These are phyloP conservation scores for Phaffia australis DNA, from an alignment of 768 basidiomycete genomes.

Conservation along the genomic window DNA sequence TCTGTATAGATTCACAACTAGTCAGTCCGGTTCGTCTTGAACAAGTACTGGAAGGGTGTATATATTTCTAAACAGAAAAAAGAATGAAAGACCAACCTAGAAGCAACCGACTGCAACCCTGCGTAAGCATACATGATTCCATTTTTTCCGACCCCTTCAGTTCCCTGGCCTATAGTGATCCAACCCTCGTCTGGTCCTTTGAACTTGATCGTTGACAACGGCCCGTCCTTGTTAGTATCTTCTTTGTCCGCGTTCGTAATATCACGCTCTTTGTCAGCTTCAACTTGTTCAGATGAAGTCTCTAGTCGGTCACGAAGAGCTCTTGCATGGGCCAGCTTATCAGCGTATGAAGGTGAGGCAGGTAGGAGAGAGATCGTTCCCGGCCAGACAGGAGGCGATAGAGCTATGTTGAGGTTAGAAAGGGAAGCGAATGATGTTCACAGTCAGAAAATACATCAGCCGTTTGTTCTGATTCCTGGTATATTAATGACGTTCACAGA, in stretches of 20 bases:
- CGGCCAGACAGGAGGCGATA: slow-evolving; percentile 25
- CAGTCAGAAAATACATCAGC: neutral
- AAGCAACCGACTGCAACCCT: neutral
- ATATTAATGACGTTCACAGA: neutral
- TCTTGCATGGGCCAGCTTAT: slow-evolving; percentile 30
- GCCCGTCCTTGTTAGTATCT: neutral
- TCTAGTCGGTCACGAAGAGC: neutral
- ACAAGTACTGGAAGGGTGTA: neutral
- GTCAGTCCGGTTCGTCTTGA: slow-evolving; percentile 3
- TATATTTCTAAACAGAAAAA: neutral
- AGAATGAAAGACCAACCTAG: slow-evolving; percentile 25
- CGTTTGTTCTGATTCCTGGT: neutral
- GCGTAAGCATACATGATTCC: slow-evolving; percentile 35
- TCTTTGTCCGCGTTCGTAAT: neutral
- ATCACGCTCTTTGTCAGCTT: neutral
- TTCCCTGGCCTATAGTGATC: neutral
- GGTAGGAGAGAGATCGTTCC: slow-evolving; percentile 30
- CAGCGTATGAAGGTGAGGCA: slow-evolving; percentile 27
- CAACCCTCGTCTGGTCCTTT: neutral
- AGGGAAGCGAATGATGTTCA: neutral
- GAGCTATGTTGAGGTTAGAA: neutral
- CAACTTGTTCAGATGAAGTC: neutral
- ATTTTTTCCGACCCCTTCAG: slow-evolving; percentile 16
- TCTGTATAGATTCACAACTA: slow-evolving; percentile 31
- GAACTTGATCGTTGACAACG: no score